phyloP scores from a whole-genome alignment of 169 alveolate genomes.

The Sarcocystis neurona region DNA sequence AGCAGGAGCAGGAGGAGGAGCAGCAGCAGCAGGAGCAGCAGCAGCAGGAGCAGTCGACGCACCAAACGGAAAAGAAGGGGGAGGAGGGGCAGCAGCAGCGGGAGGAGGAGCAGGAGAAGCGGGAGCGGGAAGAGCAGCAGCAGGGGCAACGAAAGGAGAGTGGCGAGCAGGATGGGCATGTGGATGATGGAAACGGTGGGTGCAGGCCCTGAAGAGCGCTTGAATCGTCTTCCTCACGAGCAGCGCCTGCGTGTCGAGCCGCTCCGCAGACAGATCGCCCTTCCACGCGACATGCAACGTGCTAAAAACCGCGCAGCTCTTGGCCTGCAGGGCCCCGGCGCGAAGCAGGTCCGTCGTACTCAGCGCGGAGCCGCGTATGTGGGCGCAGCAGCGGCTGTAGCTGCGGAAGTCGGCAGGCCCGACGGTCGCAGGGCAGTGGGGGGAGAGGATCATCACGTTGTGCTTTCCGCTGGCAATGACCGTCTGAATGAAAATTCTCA shows the following conservation, averaged over 20 bases:
- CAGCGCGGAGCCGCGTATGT: conserved; percentile 53
- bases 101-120: not conserved
- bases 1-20: conserved; percentile 30
- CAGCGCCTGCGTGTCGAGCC: conserved; percentile 59
- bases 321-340: conserved; percentile 58
- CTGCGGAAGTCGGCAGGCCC: conserved; percentile 43
- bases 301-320: conserved; percentile 44
- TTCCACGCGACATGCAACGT: conserved; percentile 48
- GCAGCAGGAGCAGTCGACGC: not conserved
- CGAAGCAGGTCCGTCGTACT: conserved; percentile 49
- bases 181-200: too few species aligned
- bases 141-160: not conserved
- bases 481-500: conserved; percentile 49
- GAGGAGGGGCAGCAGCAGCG: not conserved
- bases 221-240: conserved; percentile 45
- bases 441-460: conserved; percentile 50
- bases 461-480: conserved; percentile 20
- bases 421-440: conserved; percentile 45
- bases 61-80: not conserved
- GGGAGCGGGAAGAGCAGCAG: not conserved
- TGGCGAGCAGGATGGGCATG: not conserved
- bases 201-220: conserved; percentile 47
- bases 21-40: conserved; percentile 19
- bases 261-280: conserved; percentile 35
- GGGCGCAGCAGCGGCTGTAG: conserved; percentile 49